These are phyloP conservation scores for Aleurites moluccanus DNA, from an alignment of 441 rosid genomes.

Conservation along the genomic window DNA sequence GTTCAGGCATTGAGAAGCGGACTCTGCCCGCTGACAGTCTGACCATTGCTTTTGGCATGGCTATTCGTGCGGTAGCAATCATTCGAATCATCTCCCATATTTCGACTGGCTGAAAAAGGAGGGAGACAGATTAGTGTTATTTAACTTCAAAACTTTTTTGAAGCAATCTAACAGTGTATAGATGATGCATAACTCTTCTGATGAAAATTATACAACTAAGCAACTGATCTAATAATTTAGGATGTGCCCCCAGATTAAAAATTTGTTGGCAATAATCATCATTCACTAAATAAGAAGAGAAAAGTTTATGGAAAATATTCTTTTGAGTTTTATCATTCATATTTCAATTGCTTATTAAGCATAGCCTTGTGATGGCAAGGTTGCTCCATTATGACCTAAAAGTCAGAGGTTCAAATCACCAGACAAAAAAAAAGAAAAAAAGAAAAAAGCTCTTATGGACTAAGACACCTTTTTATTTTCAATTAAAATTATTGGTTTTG, in stretches of 20 bases:
- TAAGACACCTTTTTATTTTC: background rate
- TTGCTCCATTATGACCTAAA: too few species aligned
- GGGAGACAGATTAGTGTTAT: background rate
- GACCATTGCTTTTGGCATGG: slow-evolving; percentile 97
- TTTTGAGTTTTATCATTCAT: background rate
- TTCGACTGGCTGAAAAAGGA: slow-evolving; percentile 73
- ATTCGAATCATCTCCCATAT: slow-evolving; percentile 97
- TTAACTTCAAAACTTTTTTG: background rate
- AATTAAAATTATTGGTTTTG: background rate
- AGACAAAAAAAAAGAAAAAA: too few species aligned
- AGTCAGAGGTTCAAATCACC: too few species aligned
- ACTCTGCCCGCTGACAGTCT: slow-evolving; percentile 96
- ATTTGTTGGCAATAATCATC: too few species aligned
- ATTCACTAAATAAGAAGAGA: background rate
- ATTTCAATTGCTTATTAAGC: background rate
- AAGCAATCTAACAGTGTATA: too few species aligned
- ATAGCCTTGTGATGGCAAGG: too few species aligned
- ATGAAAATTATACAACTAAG: too few species aligned
- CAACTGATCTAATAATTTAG: too few species aligned
- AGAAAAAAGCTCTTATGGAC: too few species aligned
- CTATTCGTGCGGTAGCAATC: slow-evolving; percentile 88
- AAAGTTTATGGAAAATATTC: background rate
- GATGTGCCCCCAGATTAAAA: too few species aligned
- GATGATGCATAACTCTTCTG: too few species aligned
- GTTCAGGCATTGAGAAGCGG: slow-evolving; percentile 85